These are phyloP conservation scores for Xanthoceras sorbifolium DNA, from an alignment of 345 rosid species.

Conservation along the genomic window DNA sequence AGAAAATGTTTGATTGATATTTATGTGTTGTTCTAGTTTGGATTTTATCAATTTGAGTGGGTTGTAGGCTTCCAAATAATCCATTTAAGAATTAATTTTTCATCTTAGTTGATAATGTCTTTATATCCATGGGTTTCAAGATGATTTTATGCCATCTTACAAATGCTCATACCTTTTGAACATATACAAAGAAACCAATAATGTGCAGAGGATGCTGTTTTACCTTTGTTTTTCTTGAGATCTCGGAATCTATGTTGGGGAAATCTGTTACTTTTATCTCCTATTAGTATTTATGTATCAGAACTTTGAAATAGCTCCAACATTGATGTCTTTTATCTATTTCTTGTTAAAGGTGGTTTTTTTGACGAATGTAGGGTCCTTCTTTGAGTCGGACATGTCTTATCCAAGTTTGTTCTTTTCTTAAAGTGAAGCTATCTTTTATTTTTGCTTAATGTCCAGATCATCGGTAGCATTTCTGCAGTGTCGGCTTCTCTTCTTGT, in stretches of 20 bases:
- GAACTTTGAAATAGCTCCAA: no score
- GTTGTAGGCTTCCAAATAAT: neutral
- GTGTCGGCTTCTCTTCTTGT: slow-evolving; percentile 87
- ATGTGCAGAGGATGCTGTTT: no score
- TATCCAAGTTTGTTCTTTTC: neutral
- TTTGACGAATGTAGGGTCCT: neutral
- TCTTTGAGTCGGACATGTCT: neutral
- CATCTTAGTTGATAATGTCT: neutral
- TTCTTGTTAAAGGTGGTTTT: neutral
- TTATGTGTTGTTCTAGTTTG: neutral
- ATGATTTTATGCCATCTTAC: no score
- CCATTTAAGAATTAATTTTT: neutral
- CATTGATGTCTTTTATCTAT: neutral
- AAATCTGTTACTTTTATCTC: no score
- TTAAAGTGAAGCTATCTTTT: neutral
- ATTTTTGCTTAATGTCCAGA: slow-evolving; percentile 43
- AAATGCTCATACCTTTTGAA: neutral
- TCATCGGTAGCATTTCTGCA: slow-evolving; percentile 81
- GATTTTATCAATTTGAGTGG: neutral
- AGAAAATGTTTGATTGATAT: neutral
- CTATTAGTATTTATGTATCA: no score
- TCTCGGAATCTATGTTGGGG: no score
- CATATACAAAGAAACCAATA: neutral
- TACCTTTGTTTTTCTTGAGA: no score
- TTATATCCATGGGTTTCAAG: neutral